Evolutionary conservation across 345 rosid species (phyloP), one percentile per base, ranked within the genome.

Genomic region (Abelmoschus esculentus): DNA sequence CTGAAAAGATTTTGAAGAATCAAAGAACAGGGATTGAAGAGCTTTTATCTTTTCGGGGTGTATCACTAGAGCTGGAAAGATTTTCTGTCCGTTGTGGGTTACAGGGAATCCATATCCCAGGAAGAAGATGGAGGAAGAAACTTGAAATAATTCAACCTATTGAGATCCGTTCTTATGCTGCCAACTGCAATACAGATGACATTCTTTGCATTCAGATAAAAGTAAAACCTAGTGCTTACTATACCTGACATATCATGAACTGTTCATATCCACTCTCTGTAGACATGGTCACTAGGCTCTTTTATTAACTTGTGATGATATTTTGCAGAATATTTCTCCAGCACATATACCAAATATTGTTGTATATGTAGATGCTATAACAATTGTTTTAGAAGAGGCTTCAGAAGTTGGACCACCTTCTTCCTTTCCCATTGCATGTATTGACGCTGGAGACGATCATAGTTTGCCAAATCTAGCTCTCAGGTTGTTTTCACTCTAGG

Each of bases 51-150:
- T 92, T 96, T 75, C 87, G 96, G 61, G 90, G 97, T 64, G 90
- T 96, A 54, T 85, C 88, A 42, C 71, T 92, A 77, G 99, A 92
- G 82, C 83, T 77, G 42, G 91, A 90, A 73, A 85, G 99, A 70
- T 92, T 61, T 90, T 90, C 99, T 67, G 95, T 89, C 77, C 83
- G 88, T 72, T 96, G 98, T 82, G 98, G 99, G 69, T 82, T 92
- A 71, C 89, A 86, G 77, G 99, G 99, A 70, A 89, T 96, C 74
- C 86, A 87, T 75, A 81, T 84, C 71, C 97, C 99, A 18, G 98
- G 99, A 74, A 85, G 84, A 82, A 86, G 97, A 81, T 96, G 99
- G 99, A 84, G 87, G 77, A 92, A 90, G 84, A 92, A 89, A 81
- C 82, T 96, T 63, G 88, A 96, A 82, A 86, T 90, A 19, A 83